A percentile compares a stretch with the other conserved stretches of the same genome.
Conservation (phyloP, 2,329 filamentous ascomycete genomes). For the Nemania sp. region DNA sequence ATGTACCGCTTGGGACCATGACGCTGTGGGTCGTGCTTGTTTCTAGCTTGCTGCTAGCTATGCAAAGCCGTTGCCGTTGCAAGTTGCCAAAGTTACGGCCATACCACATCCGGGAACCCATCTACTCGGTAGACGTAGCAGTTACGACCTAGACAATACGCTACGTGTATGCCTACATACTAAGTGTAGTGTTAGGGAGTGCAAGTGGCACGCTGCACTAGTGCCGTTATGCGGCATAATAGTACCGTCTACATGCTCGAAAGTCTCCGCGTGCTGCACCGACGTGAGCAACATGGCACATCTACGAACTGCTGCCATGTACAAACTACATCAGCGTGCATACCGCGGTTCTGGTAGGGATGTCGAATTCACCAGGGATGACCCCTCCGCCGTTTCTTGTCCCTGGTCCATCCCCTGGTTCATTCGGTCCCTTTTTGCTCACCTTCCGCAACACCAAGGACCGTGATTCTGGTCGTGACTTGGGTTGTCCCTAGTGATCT, state of each 20-base stretch:
- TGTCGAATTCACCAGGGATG: slow-evolving; percentile 13
- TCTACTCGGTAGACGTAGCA: slow-evolving; percentile 10
- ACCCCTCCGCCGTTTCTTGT: slow-evolving; percentile 5
- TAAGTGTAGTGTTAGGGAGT: too few species aligned
- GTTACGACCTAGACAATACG: too few species aligned
- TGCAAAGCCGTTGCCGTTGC: slow-evolving; percentile 4
- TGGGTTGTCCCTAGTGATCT: slow-evolving; percentile 9
- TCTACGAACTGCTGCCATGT: too few species aligned
- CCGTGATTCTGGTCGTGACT: slow-evolving; percentile 1
- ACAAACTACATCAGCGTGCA: too few species aligned
- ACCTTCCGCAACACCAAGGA: slow-evolving; percentile 17
- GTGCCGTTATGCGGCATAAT: too few species aligned
- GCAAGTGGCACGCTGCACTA: too few species aligned
- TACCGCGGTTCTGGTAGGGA: too few species aligned
- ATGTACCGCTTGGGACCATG: neutral
- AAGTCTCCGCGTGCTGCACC: too few species aligned
- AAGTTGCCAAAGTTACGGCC: neutral
- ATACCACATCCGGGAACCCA: slow-evolving; percentile 3
- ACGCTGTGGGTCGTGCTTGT: slow-evolving; percentile 2
- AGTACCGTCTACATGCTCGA: too few species aligned
- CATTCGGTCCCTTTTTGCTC: slow-evolving; percentile 21
- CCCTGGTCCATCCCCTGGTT: slow-evolving; percentile 5
- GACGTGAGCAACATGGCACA: too few species aligned
- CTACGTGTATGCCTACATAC: too few species aligned
- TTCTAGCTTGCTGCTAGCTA: too few species aligned